Percentiles rank a stretch among this genome's conserved stretches.
These are phyloP conservation scores for Pisolithus marmoratus DNA, from an alignment of 768 basidiomycete species.

Conservation along the genomic window DNA sequence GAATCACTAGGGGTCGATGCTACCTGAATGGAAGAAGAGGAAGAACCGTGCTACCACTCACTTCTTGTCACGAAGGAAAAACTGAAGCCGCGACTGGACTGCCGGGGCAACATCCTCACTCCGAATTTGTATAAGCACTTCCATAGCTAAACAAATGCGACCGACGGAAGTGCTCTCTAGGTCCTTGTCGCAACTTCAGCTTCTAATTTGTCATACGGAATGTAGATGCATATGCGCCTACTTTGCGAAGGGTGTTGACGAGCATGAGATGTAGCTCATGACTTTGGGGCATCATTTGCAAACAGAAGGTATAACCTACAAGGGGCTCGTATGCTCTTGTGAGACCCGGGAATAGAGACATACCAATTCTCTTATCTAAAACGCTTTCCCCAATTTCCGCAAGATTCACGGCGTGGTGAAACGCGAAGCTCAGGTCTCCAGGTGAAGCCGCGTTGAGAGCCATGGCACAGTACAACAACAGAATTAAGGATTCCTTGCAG, in stretches of 20 bases:
- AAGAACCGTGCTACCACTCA: slow-evolving; percentile 44
- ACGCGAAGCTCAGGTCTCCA: slow-evolving; percentile 61
- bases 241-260: slow-evolving; percentile 83
- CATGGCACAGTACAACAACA: slow-evolving; percentile 67
- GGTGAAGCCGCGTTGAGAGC: slow-evolving; percentile 36
- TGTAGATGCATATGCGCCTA: slow-evolving; percentile 16
- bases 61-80: slow-evolving; percentile 69
- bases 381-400: slow-evolving; percentile 62
- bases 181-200: slow-evolving; percentile 46
- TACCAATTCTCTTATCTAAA: slow-evolving; percentile 66
- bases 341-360: slow-evolving; percentile 4
- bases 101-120: slow-evolving; percentile 72
- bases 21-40: slow-evolving; percentile 1
- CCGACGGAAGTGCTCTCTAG: slow-evolving; percentile 52
- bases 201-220: background rate
- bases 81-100: slow-evolving; percentile 56
- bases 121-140: slow-evolving; percentile 56
- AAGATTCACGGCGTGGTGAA: slow-evolving; percentile 70
- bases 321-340: slow-evolving; percentile 1
- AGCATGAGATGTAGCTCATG: slow-evolving; percentile 79
- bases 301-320: slow-evolving; percentile 74
- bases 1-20: slow-evolving; percentile 35
- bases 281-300: slow-evolving; percentile 58
- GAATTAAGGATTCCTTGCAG: slow-evolving; percentile 60
- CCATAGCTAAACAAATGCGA: slow-evolving; percentile 67